Conservation (phyloP, 2,329 filamentous ascomycete species). For the Colletotrichum tofieldiae region DNA sequence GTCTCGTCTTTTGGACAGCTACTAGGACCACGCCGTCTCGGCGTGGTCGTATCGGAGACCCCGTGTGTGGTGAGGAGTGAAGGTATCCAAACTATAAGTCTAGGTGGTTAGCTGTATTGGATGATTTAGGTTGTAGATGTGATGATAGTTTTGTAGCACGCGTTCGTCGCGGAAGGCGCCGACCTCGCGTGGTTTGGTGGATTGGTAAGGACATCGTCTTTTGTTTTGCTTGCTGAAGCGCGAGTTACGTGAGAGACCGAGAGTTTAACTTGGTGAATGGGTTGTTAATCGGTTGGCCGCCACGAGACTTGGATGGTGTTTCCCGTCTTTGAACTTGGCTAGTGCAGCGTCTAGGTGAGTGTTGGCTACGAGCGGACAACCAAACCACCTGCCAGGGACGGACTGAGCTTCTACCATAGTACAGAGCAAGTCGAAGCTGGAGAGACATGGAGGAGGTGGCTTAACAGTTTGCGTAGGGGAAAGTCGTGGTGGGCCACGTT, state of each 20-base stretch:
- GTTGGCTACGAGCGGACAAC: neutral
- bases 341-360: neutral
- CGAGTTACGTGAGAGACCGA: neutral
- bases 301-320: neutral
- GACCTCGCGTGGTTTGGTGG: slow-evolving; percentile 14
- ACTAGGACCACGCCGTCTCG: slow-evolving; percentile 39
- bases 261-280: neutral
- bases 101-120: slow-evolving; percentile 15
- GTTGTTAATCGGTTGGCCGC: neutral
- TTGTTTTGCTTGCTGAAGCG: slow-evolving; percentile 3
- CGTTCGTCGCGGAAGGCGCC: slow-evolving; percentile 41
- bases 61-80: slow-evolving; percentile 24
- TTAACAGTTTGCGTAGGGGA: slow-evolving; percentile 17
- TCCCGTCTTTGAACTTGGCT: neutral
- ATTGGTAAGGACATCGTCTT: neutral
- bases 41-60: slow-evolving; percentile 33
- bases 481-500: slow-evolving; percentile 18
- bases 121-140: slow-evolving; percentile 8
- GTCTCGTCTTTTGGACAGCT: slow-evolving; percentile 24
- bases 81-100: slow-evolving; percentile 31
- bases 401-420: neutral
- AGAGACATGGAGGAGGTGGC: slow-evolving; percentile 3
- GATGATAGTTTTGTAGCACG: slow-evolving; percentile 19
- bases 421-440: too few relatives aligned
- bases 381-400: neutral